phyloP scores from a whole-genome alignment of 106 monocot species.

The Dioscorea alata region DNA sequence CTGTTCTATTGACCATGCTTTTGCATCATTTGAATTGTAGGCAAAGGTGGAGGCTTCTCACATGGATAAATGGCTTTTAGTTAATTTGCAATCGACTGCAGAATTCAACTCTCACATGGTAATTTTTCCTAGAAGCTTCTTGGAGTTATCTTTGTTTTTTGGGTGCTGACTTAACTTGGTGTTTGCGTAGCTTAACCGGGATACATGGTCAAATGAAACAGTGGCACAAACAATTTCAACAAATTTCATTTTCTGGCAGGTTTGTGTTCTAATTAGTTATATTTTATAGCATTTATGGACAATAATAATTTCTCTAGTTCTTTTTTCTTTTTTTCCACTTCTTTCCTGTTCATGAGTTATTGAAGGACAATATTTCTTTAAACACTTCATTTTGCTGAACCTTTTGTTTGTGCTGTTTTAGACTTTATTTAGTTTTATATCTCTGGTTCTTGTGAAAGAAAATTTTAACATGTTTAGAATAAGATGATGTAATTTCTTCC shows the following conservation, averaged over 20 bases:
- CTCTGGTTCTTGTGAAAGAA: too few relatives aligned
- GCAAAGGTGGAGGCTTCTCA: slow-evolving; percentile 77
- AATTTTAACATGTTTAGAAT: too few relatives aligned
- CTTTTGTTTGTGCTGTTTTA: too few relatives aligned
- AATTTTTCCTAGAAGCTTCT: slow-evolving; percentile 2
- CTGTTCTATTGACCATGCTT: too few relatives aligned
- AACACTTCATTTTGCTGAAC: too few relatives aligned
- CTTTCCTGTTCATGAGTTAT: too few relatives aligned
- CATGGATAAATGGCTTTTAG: slow-evolving; percentile 80
- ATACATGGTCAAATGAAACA: slow-evolving; percentile 95
- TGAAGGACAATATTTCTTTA: too few relatives aligned
- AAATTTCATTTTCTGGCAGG: slow-evolving; percentile 99
- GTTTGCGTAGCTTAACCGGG: slow-evolving; percentile 62
- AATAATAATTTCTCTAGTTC: too few relatives aligned
- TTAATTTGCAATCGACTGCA: slow-evolving; percentile 85
- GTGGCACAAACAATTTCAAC: slow-evolving; percentile 77
- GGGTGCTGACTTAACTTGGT: slow-evolving; percentile 10
- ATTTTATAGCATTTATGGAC: background rate
- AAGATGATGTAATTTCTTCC: too few relatives aligned
- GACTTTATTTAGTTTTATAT: too few relatives aligned
- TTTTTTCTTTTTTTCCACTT: too few relatives aligned
- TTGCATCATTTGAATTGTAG: slow-evolving; percentile 22
- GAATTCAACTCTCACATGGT: slow-evolving; percentile 98
- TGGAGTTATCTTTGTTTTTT: background rate
- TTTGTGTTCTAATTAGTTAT: slow-evolving; percentile 13